phyloP scores from a whole-genome alignment of 2,329 filamentous ascomycete species.

The Endothia cerciana region DNA sequence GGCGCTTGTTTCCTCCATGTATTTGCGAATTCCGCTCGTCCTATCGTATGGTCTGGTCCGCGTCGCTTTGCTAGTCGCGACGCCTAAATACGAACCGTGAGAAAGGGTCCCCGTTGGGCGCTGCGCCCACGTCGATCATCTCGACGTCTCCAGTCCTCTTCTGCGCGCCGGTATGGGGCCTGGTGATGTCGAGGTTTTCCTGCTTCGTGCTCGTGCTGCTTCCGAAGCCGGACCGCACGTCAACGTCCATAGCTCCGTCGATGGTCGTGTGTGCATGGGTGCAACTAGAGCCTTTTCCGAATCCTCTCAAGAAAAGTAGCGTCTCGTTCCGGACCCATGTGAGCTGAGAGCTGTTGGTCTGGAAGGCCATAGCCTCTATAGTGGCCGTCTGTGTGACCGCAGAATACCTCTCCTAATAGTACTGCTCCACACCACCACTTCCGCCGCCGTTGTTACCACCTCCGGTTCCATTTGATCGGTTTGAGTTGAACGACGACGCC shows the following conservation, averaged over 20 bases:
- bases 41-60: no score
- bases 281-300: neutral
- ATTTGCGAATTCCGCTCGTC: neutral
- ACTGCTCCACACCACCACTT: slow-evolving; percentile 26
- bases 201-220: neutral
- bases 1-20: neutral
- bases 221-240: no score
- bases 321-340: neutral
- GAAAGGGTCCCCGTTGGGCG: neutral
- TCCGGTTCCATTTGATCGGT: slow-evolving; percentile 3
- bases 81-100: slow-evolving; percentile 9
- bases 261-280: neutral
- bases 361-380: neutral
- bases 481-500: slow-evolving; percentile 15
- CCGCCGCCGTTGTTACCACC: slow-evolving; percentile 14
- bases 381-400: neutral
- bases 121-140: slow-evolving; percentile 8
- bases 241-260: no score
- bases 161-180: neutral
- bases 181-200: neutral
- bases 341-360: neutral
- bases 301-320: neutral
- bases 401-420: slow-evolving; percentile 26
- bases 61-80: slow-evolving; percentile 1
- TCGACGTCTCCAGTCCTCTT: neutral